phyloP scores from a whole-genome alignment of 2,329 filamentous ascomycete genomes.

The Biscogniauxia mediterranea region DNA sequence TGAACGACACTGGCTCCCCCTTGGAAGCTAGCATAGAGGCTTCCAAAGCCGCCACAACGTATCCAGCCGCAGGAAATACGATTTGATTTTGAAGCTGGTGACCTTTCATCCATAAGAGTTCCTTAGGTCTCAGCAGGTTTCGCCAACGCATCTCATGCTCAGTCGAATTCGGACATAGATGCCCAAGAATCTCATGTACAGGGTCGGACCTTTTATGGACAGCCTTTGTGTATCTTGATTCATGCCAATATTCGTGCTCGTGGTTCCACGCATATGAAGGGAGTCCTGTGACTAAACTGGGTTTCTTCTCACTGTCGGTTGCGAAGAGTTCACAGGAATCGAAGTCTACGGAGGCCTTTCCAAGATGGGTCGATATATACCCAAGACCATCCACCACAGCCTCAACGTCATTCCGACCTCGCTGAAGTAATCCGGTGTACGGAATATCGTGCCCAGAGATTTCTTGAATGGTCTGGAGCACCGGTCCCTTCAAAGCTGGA shows the following conservation, averaged over 20 bases:
- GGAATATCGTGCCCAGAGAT: neutral
- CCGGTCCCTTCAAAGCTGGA: slow-evolving; percentile 5
- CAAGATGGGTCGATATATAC: neutral
- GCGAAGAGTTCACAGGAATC: neutral
- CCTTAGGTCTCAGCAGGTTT: slow-evolving; percentile 6
- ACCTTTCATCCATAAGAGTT: slow-evolving; percentile 14
- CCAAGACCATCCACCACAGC: neutral
- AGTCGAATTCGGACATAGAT: slow-evolving; percentile 6
- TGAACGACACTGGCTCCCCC: neutral
- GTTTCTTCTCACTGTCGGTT: neutral
- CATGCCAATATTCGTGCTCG: slow-evolving; percentile 13
- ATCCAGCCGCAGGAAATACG: slow-evolving; percentile 16
- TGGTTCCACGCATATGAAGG: slow-evolving; percentile 20
- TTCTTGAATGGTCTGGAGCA: slow-evolving; percentile 2
- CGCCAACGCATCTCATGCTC: slow-evolving; percentile 14
- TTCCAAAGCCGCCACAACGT: slow-evolving; percentile 8
- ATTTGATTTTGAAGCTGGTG: slow-evolving; percentile 13
- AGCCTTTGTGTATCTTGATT: slow-evolving; percentile 11
- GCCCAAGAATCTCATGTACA: slow-evolving; percentile 11
- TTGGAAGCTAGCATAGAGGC: neutral
- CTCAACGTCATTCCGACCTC: neutral
- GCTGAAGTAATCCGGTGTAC: slow-evolving; percentile 4
- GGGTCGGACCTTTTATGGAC: neutral
- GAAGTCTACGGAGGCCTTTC: neutral
- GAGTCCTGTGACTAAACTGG: slow-evolving; percentile 3